These are phyloP conservation scores for Balansia obtecta DNA, from an alignment of 2,329 filamentous ascomycete species.

Conservation along the genomic window DNA sequence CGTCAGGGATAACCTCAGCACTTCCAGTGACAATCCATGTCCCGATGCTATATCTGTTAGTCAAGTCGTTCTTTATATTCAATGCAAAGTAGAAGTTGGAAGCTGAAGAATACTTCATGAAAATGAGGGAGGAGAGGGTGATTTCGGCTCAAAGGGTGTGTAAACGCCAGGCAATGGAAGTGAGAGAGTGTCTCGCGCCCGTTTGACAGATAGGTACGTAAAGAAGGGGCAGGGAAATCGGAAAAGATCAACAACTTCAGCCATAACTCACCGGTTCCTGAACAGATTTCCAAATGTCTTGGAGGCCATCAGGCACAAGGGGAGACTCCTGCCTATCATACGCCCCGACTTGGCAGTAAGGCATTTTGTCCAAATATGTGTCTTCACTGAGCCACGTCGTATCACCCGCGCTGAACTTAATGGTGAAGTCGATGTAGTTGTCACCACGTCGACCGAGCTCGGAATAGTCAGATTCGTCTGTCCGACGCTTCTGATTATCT, in stretches of 20 bases:
- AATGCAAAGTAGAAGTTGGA: too few relatives aligned
- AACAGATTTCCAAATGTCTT: too few relatives aligned
- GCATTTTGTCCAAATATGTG: not conserved
- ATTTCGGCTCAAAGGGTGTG: too few relatives aligned
- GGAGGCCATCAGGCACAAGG: too few relatives aligned
- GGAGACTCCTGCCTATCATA: not conserved
- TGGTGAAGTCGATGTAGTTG: not conserved
- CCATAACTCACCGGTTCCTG: not conserved
- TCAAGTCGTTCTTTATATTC: too few relatives aligned
- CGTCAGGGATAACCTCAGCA: constrained; percentile 7
- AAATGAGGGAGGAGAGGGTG: not conserved
- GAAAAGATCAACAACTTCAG: not conserved
- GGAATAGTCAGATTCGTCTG: too few relatives aligned
- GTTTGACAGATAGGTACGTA: too few relatives aligned
- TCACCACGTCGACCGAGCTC: not conserved
- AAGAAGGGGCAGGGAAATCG: not conserved
- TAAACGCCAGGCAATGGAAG: too few relatives aligned
- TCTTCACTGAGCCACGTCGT: not conserved
- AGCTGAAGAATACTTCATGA: not conserved
- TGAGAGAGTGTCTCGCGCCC: too few relatives aligned
- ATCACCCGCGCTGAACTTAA: not conserved
- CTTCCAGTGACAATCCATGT: not conserved
- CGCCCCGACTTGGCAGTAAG: not conserved
- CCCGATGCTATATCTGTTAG: not conserved
- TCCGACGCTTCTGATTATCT: too few relatives aligned